These are phyloP conservation scores for Sarcodon aspratus DNA, from an alignment of 768 basidiomycete species.

Conservation along the genomic window DNA sequence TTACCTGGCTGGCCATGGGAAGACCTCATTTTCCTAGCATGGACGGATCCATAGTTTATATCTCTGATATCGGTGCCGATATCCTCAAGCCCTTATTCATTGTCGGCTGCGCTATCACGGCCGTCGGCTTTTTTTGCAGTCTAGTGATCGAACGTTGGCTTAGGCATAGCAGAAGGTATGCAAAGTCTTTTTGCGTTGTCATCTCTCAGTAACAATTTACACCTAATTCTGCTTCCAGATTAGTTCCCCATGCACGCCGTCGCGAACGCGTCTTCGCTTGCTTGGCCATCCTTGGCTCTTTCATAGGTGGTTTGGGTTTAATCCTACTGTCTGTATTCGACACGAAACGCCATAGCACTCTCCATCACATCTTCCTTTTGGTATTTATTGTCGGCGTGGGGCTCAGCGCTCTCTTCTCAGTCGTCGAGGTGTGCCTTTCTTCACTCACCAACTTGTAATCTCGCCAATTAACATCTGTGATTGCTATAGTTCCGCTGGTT, in stretches of 20 bases:
- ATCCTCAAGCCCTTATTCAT: conserved; percentile 70
- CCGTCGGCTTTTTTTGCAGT: conserved; percentile 46
- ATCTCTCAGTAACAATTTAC: not conserved
- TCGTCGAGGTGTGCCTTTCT: conserved; percentile 41
- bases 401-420: conserved; percentile 63
- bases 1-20: conserved; percentile 62
- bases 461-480: not conserved
- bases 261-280: conserved; percentile 42
- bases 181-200: not conserved
- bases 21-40: conserved; percentile 45
- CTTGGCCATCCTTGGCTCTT: conserved; percentile 49
- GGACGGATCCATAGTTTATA: conserved; percentile 53
- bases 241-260: conserved; percentile 46
- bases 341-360: conserved; percentile 36
- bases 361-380: conserved; percentile 53
- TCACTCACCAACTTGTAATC: not conserved
- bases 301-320: conserved; percentile 54
- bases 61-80: conserved; percentile 69
- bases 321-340: conserved; percentile 66
- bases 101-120: conserved; percentile 51
- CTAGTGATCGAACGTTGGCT: conserved; percentile 52
- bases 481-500: conserved; percentile 52
- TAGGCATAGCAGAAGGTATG: conserved; percentile 50
- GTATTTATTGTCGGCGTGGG: conserved; percentile 66
- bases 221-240: conserved; percentile 19